Conservation (phyloP, 2,329 filamentous ascomycete species). For the Trichoderma gracile region DNA sequence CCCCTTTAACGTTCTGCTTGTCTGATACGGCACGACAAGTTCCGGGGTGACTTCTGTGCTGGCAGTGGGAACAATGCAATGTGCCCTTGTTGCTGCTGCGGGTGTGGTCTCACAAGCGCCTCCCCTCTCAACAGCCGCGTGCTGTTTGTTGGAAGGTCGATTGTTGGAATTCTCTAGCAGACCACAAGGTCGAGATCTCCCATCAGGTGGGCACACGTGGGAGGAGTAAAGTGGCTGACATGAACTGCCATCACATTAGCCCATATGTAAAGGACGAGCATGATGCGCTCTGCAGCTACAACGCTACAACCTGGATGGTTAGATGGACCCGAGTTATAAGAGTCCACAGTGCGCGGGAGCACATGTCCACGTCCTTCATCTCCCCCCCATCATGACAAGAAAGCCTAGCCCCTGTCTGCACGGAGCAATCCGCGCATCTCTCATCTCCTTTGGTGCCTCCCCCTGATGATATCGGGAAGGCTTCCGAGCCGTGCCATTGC, state of each 20-base stretch:
- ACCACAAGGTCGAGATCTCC: not conserved
- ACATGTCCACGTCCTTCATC: not conserved
- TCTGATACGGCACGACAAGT: not conserved
- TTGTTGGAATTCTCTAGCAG: not conserved
- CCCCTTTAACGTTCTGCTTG: not conserved
- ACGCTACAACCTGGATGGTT: not conserved
- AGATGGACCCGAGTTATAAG: not conserved
- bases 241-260: not conserved
- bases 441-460: not conserved
- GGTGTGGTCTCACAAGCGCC: constrained; percentile 5
- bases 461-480: constrained; percentile 11
- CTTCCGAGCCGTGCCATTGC: constrained; percentile 21
- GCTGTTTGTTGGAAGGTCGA: not conserved
- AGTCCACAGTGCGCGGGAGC: constrained; percentile 13
- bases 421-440: constrained; percentile 5
- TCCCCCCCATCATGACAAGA: not conserved
- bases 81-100: not conserved
- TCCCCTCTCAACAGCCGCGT: constrained; percentile 10
- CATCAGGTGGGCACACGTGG: constrained; percentile 8
- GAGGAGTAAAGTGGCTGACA: not conserved
- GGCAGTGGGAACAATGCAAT: not conserved
- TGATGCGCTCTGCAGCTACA: constrained; percentile 10
- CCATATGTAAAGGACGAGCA: not conserved
- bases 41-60: not conserved
- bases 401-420: not conserved